Percentiles rank a stretch among this genome's conserved stretches.
phyloP scores from a whole-genome alignment of 1,139 yeast species.

The Hanseniaspora gamundiae region DNA sequence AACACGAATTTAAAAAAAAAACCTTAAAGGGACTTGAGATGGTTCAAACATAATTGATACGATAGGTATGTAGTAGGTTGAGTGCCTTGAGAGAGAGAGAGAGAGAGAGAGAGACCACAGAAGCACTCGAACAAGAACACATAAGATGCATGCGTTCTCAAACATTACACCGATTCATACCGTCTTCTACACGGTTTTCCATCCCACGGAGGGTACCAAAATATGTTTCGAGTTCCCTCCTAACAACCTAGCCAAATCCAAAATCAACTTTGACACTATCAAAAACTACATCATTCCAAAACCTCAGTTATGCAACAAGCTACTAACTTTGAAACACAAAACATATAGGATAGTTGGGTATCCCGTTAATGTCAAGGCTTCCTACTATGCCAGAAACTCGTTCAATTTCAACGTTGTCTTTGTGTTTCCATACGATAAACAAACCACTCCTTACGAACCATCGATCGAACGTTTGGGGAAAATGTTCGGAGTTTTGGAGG shows the following conservation, averaged over 20 bases:
- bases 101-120: too few species aligned
- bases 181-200: conserved; percentile 81
- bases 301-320: conserved; percentile 74
- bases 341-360: conserved; percentile 72
- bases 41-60: too few species aligned
- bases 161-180: conserved; percentile 67
- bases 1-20: too few species aligned
- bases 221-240: conserved; percentile 88
- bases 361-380: conserved; percentile 71
- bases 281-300: conserved; percentile 90
- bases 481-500: conserved; percentile 85
- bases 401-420: conserved; percentile 89
- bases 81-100: too few species aligned
- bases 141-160: not conserved
- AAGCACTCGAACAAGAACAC: too few species aligned
- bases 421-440: conserved; percentile 75
- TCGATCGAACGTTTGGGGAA: conserved; percentile 74
- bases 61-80: too few species aligned
- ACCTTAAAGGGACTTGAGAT: too few species aligned
- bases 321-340: conserved; percentile 62
- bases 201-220: conserved; percentile 91
- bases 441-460: conserved; percentile 76
- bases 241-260: conserved; percentile 33
- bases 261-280: conserved; percentile 73
- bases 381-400: conserved; percentile 75